Evolutionary conservation across 495 filamentous ascomycete species (phyloP), one percentile per base, ranked within the genome.

Genomic region (Talaromyces liani): DNA sequence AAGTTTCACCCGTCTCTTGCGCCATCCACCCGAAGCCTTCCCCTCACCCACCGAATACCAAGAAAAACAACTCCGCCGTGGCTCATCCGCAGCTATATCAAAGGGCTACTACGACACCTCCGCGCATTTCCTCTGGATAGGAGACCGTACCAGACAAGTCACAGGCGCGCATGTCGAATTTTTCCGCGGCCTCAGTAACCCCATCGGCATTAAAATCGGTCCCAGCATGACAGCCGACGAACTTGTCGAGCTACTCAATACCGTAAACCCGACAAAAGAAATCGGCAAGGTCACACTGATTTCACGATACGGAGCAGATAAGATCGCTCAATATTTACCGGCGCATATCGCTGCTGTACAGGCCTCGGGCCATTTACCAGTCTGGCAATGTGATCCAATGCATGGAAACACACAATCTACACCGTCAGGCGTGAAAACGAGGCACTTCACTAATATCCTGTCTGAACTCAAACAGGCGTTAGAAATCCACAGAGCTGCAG

Each of bases 361-460:
- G 68, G 65, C 65, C 6, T 90, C 88, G 61, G 82, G 82, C 2
- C 87, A 93, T 72, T 71, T 84, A 22, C 92, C 96, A 14, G 91
- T 98, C 65, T 98, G 94, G 94, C 91, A 97, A 74, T 96, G 92
- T 75, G 94, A 98, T 75, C 94, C 94, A 10, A 98, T 98, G 95
- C 94, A 98, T 77, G 94, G 94, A 64, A 88, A 82, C 61, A 80
- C 77, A 6, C 77, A 77, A 63, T 82, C 85, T 20, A 92, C 91
- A 0, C 78, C 86, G 0, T 79, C 82, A 0, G 77, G 80, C 7
- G 82, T 96, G 71, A 98, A 98, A 79, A 98, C 94, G 3, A 83
- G 95, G 2, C 85, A 88, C 59, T 98, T 98, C 75, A 82, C 81
- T 39, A 85, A 90, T 72, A 96, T 98, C 64, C 84, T 97, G 66